Evolutionary conservation across 768 basidiomycete genomes (phyloP).

Genomic region (Tulasnella sp.): DNA sequence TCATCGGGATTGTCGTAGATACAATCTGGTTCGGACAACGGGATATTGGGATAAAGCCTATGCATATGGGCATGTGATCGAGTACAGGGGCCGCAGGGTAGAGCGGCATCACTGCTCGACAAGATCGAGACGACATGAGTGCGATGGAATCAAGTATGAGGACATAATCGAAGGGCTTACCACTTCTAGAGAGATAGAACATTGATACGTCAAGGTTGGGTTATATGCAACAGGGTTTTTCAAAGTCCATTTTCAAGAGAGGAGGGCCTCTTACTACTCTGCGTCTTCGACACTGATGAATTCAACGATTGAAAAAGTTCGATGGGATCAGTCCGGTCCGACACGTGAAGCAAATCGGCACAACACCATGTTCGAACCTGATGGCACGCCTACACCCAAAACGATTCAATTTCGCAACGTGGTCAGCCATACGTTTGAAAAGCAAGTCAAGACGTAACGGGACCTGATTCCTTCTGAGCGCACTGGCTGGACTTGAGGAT

Average conservation of each 20-base stretch:
- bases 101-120: not conserved
- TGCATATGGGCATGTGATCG: constrained; percentile 9
- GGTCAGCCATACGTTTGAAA: no score
- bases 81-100: constrained; percentile 11
- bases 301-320: not conserved
- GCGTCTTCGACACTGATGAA: constrained; percentile 2
- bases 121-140: not conserved
- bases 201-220: not conserved
- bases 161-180: not conserved
- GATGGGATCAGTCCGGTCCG: not conserved
- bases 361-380: not conserved
- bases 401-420: not conserved
- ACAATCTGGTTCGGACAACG: constrained; percentile 3
- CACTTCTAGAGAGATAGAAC: not conserved
- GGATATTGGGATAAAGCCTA: not conserved
- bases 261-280: not conserved
- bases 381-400: constrained; percentile 9
- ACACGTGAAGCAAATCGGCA: not conserved
- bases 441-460: no score
- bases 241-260: not conserved
- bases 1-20: constrained; percentile 10
- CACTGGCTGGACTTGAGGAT: no score
- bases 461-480: no score
- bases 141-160: not conserved
- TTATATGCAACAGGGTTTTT: not conserved